Percentiles rank a stretch among this genome's conserved stretches.
These are phyloP conservation scores for Ilex asprella DNA, from an alignment of 257 asterid species.

Conservation along the genomic window DNA sequence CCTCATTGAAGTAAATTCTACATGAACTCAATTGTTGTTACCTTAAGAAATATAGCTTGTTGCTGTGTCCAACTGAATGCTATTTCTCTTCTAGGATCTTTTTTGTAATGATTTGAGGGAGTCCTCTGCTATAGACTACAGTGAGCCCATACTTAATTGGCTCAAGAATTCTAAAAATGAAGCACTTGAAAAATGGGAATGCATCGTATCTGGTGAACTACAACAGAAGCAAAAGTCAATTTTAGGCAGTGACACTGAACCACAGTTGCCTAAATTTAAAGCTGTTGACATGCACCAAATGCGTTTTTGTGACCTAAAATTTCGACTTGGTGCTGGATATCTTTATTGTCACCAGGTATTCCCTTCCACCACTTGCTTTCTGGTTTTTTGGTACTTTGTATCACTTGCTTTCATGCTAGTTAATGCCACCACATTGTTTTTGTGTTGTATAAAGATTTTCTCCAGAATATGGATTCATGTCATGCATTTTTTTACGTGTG, in stretches of 20 bases:
- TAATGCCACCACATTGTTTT: not conserved
- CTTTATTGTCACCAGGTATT: conserved; percentile 83
- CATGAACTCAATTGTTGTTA: not conserved
- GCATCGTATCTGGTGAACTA: conserved; percentile 55
- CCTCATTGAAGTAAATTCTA: conserved; percentile 59
- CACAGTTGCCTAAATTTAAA: conserved; percentile 51
- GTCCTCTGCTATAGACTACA: conserved; percentile 54
- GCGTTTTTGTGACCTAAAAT: conserved; percentile 67
- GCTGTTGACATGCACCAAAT: conserved; percentile 53
- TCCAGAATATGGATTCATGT: too few species aligned
- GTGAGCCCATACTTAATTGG: conserved; percentile 76
- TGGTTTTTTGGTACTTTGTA: too few species aligned
- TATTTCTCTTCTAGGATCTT: conserved; percentile 44
- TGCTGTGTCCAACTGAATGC: conserved; percentile 10
- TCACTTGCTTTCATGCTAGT: not conserved
- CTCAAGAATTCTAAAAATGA: conserved; percentile 58
- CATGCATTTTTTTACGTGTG: too few species aligned
- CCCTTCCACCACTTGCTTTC: not conserved
- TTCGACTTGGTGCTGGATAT: conserved; percentile 88
- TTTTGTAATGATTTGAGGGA: conserved; percentile 75
- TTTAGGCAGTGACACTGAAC: conserved; percentile 35
- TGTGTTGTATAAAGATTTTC: too few species aligned
- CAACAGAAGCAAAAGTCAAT: conserved; percentile 63
- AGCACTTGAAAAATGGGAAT: conserved; percentile 84
- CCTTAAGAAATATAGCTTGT: conserved; percentile 7